These are phyloP conservation scores for Tricholoma sp. DNA, from an alignment of 768 basidiomycete species.

Conservation along the genomic window DNA sequence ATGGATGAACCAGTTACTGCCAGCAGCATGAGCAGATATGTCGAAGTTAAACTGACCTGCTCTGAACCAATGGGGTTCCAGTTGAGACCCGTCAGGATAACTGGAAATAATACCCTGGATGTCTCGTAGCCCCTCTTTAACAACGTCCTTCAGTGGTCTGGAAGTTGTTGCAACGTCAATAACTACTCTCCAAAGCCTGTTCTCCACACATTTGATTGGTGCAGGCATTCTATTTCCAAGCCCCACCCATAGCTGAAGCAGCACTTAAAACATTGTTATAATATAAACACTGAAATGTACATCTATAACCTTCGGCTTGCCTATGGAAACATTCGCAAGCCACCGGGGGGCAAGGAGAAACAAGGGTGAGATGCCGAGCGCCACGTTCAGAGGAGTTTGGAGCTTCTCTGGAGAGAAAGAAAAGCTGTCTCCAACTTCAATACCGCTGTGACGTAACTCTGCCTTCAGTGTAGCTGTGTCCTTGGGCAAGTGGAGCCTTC, in stretches of 20 bases:
- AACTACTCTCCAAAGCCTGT: background rate
- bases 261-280: background rate
- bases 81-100: too few species aligned
- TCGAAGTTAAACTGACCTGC: too few species aligned
- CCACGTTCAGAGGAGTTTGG: background rate
- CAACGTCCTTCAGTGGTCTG: too few species aligned
- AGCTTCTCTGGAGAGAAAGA: background rate
- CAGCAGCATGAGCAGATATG: too few species aligned
- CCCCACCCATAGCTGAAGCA: background rate
- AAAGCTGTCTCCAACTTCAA: background rate
- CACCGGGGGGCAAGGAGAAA: background rate
- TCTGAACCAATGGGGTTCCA: too few species aligned
- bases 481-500: background rate
- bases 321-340: background rate
- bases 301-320: background rate
- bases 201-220: background rate
- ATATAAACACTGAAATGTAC: background rate
- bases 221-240: background rate
- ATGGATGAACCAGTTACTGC: too few species aligned
- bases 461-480: background rate
- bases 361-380: background rate
- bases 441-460: background rate
- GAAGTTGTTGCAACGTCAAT: background rate
- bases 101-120: too few species aligned
- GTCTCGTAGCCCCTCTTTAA: too few species aligned